Conservation (phyloP, 331 rosid species). For the Pyracantha coccinea region DNA sequence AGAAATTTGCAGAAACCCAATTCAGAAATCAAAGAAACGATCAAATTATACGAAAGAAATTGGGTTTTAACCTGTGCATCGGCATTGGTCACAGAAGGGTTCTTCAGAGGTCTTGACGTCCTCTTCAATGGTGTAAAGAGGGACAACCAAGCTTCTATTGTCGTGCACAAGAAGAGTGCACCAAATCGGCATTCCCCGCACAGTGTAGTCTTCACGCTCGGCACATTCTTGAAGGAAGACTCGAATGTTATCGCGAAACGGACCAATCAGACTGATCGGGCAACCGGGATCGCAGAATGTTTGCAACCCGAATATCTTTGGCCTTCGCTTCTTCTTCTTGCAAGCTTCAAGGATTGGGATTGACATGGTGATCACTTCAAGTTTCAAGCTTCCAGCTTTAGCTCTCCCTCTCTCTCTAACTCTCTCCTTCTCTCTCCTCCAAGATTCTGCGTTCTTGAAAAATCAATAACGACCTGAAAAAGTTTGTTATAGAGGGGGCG, state of each 20-base stretch:
- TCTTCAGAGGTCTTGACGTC: slow-evolving; percentile 38
- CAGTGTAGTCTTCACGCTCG: slow-evolving; percentile 42
- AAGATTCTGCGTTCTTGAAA: slow-evolving; percentile 10
- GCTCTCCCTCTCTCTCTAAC: neutral
- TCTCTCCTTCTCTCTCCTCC: neutral
- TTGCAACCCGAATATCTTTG: slow-evolving; percentile 47
- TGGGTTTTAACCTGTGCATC: slow-evolving; percentile 48
- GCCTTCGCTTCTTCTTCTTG: slow-evolving; percentile 64
- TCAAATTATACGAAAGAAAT: neutral
- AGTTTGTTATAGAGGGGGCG: neutral
- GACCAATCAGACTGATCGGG: slow-evolving; percentile 36
- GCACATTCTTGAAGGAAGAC: slow-evolving; percentile 64
- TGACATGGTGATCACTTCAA: slow-evolving; percentile 32
- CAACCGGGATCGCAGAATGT: slow-evolving; percentile 56
- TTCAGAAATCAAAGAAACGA: neutral
- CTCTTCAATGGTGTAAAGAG: slow-evolving; percentile 79
- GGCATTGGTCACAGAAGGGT: slow-evolving; percentile 80
- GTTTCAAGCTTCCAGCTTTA: neutral
- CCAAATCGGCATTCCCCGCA: slow-evolving; percentile 62
- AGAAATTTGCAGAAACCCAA: neutral
- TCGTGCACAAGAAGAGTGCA: slow-evolving; percentile 66
- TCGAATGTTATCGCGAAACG: slow-evolving; percentile 68
- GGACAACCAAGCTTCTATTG: slow-evolving; percentile 37
- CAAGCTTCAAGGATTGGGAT: slow-evolving; percentile 46
- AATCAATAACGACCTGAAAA: too few relatives aligned